Evolutionary conservation across 164 flowering plant species (phyloP), one percentile per base, ranked within the genome.

Genomic region (Sextonia rubra): DNA sequence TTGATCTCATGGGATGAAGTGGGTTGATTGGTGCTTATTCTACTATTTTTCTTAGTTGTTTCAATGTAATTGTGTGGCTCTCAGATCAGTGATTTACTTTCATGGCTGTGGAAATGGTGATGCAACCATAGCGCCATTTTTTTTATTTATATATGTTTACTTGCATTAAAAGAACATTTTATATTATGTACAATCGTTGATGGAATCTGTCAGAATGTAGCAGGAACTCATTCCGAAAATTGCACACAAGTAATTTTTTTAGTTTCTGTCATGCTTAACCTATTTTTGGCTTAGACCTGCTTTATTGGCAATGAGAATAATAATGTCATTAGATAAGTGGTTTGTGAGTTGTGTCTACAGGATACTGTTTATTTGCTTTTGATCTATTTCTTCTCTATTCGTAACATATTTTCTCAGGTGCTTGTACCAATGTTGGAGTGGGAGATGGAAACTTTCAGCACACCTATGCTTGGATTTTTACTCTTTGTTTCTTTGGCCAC

Each of bases 371-470:
- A 27, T 64, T 64, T 15, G 17, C 30, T 17, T 15, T 64, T 64
- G 27, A 30, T 64, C 67, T 27, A 17, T 30, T 29, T n/a, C 30
- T 64, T 64, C 44, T 61, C 27, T 12, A 27, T 64, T 26, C 12
- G 29, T 23, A 3, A 5, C 8, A 8, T 4, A 29, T 29, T 27
- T 29, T 27, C 27, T 60, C 93, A 95, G 99, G 96, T 80, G 66
- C 64, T 95, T 56, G 83, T 89, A 37, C 98, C 98, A 2, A 74
- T 89, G 58, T 81, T 93, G 80, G 85, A 85, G 37, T 95, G 99
- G 99, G 98, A 88, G 82, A 81, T 77, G 64, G 48, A 66, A 47
- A 87, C 97, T 60, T 95, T 95, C 77, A 93, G 91, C 76, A 73
- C 78, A 48, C 83, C 90, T 4, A 84, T 81, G 44, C 83, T 91